Evolutionary conservation across 2,329 filamentous ascomycete genomes (phyloP).

Genomic region (Diaporthe eres): DNA sequence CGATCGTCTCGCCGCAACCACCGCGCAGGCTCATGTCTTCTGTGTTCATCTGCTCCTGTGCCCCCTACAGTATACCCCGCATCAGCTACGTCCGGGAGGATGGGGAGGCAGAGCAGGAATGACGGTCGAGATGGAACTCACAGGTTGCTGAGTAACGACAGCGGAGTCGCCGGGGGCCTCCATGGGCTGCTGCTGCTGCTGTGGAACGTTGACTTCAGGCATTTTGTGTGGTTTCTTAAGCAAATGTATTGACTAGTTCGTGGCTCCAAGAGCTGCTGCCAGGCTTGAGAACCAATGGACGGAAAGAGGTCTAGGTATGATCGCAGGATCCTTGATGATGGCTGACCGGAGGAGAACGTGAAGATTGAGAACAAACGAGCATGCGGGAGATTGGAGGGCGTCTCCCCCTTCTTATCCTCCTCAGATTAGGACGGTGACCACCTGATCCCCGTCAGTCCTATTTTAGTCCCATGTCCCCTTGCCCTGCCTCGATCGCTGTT

Average conservation of each 20-base stretch:
- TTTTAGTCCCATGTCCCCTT: constrained; percentile 3
- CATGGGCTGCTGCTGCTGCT: constrained; percentile 37
- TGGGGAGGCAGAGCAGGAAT: too few relatives aligned
- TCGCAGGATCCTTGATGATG: neutral
- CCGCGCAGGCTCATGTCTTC: constrained; percentile 37
- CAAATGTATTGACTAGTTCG: neutral
- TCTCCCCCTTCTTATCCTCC: neutral
- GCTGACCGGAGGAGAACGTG: neutral
- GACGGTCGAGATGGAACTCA: neutral
- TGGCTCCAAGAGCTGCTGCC: neutral
- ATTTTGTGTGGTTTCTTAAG: neutral
- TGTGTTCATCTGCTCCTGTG: constrained; percentile 19
- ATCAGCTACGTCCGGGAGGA: neutral
- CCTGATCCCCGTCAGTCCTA: constrained; percentile 5
- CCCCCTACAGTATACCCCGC: neutral
- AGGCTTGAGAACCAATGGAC: too few relatives aligned
- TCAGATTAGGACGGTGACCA: neutral
- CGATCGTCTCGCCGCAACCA: constrained; percentile 39
- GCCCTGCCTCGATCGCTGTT: constrained; percentile 17
- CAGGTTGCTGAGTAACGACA: constrained; percentile 34
- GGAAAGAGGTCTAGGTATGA: neutral
- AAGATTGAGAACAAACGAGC: neutral
- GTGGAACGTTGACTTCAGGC: constrained; percentile 25
- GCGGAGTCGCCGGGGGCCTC: constrained; percentile 13
- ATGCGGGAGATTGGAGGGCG: neutral